Percentiles rank a stretch among this genome's conserved stretches.
These are phyloP conservation scores for Stephania japonica DNA, from an alignment of 164 flowering plant species.

Conservation along the genomic window DNA sequence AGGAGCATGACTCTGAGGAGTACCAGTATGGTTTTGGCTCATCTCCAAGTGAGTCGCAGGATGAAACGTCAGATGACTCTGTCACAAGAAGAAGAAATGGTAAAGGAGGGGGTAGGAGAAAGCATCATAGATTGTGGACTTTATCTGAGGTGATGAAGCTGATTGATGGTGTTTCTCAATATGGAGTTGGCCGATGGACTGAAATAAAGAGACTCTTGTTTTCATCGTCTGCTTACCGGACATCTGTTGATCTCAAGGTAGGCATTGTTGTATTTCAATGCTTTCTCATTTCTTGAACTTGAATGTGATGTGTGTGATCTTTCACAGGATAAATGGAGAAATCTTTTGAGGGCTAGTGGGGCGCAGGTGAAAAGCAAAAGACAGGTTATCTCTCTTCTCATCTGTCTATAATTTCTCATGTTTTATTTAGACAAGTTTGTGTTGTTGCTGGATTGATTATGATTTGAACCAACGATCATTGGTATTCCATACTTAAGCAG, in stretches of 20 bases:
- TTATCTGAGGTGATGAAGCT: constrained; percentile 54
- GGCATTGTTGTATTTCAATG: not conserved
- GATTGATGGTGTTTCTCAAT: constrained; percentile 57
- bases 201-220: constrained; percentile 53
- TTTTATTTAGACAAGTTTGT: not conserved
- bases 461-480: not conserved
- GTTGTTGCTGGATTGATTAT: not conserved
- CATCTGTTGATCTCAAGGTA: constrained; percentile 75
- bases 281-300: not conserved
- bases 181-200: constrained; percentile 77
- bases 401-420: not conserved
- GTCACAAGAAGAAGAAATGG: constrained; percentile 15
- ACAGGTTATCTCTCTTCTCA: constrained; percentile 33
- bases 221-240: constrained; percentile 49
- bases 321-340: constrained; percentile 80
- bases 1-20: constrained; percentile 32
- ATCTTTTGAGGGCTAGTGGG: constrained; percentile 57
- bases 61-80: constrained; percentile 29
- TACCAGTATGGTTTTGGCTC: constrained; percentile 21
- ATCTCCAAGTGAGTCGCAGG: constrained; percentile 24
- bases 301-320: constrained; percentile 1
- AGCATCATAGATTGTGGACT: constrained; percentile 51
- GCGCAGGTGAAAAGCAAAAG: constrained; percentile 25
- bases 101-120: constrained; percentile 29
- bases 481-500: too few species aligned